Evolutionary conservation across 257 asterid species (phyloP).

Genomic region (Thymus quinquecostatus): DNA sequence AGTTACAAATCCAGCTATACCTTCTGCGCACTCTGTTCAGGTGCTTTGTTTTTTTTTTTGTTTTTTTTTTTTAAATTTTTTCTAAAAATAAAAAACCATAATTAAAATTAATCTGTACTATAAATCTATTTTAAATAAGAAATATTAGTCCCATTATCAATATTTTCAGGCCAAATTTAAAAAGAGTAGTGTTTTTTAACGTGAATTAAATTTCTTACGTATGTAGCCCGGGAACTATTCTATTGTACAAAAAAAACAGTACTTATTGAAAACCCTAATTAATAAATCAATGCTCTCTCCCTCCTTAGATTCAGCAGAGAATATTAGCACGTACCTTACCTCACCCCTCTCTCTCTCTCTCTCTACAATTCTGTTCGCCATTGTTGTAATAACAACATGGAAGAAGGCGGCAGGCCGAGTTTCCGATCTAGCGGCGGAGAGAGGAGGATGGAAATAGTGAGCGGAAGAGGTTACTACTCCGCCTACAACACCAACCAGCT

Average conservation of each 20-base stretch:
- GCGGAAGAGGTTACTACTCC: conserved; percentile 38
- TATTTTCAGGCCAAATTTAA: neutral
- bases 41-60: neutral
- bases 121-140: too few relatives aligned
- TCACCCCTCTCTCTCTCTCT: conserved; percentile 23
- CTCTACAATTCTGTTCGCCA: neutral
- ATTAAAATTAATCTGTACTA: too few relatives aligned
- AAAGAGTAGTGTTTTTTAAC: too few relatives aligned
- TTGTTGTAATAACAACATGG: conserved; percentile 31
- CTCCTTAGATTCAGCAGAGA: conserved; percentile 21
- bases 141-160: neutral
- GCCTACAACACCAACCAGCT: conserved; percentile 20
- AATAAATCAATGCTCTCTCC: conserved; percentile 17
- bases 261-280: conserved; percentile 22
- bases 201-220: neutral
- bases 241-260: neutral
- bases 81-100: neutral
- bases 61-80: neutral
- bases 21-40: conserved; percentile 38
- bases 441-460: conserved; percentile 56
- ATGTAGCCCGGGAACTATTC: too few relatives aligned
- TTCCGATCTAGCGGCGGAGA: conserved; percentile 53
- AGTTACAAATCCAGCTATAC: conserved; percentile 56
- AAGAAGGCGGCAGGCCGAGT: conserved; percentile 53
- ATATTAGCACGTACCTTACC: conserved; percentile 30